A percentile compares a stretch with the other conserved stretches of the same genome.
These are phyloP conservation scores for Globisporangium lucens DNA, from an alignment of 352 stramenopile genomes.

Conservation along the genomic window DNA sequence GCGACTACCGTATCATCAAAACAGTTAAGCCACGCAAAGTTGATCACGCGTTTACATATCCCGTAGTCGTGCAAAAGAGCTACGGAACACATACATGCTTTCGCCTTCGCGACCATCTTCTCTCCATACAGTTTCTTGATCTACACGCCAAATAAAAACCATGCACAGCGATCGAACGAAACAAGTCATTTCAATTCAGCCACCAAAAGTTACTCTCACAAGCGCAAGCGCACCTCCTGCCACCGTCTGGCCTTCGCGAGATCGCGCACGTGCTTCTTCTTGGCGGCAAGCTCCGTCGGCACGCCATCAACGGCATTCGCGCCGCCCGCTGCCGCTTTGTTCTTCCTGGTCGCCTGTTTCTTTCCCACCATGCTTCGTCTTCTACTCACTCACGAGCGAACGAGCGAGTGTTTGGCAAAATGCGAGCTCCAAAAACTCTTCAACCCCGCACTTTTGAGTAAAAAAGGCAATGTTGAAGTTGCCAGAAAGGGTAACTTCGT, in stretches of 20 bases:
- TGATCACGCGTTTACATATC: not conserved
- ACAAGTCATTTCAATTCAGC: not conserved
- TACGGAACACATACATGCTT: constrained; percentile 37
- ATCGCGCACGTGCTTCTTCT: constrained; percentile 78
- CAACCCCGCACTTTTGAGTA: not conserved
- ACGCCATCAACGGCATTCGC: not conserved
- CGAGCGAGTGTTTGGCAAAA: not conserved
- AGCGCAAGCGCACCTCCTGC: constrained; percentile 37
- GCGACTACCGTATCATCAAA: constrained; percentile 28
- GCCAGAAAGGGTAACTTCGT: constrained; percentile 5
- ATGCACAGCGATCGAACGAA: too few relatives aligned
- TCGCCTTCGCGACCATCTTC: constrained; percentile 69
- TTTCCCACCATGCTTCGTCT: constrained; percentile 21
- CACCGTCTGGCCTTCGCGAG: constrained; percentile 47
- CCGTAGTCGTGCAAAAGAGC: not conserved
- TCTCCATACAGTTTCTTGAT: constrained; percentile 62
- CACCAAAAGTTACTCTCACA: not conserved
- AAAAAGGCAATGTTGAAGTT: constrained; percentile 13
- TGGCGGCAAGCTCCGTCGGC: constrained; percentile 35
- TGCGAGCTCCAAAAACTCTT: not conserved
- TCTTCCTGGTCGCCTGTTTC: constrained; percentile 25
- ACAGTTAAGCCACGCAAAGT: not conserved
- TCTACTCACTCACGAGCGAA: not conserved
- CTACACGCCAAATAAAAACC: constrained; percentile 20
- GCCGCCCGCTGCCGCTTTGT: not conserved